Conservation (phyloP, 495 filamentous ascomycete species). For the Ascobolus immersus region DNA sequence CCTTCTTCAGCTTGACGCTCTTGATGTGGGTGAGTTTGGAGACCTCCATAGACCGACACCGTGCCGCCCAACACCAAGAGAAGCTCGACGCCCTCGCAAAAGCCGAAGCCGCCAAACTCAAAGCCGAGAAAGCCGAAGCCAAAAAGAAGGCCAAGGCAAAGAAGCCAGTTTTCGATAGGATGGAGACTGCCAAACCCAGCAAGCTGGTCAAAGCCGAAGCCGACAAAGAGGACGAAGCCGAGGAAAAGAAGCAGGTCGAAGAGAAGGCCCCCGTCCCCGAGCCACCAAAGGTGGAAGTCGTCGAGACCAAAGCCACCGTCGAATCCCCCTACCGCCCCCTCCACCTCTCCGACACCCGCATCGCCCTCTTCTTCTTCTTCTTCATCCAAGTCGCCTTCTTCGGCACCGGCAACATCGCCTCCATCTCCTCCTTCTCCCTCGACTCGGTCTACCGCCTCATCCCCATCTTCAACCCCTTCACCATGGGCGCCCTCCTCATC, state of each 20-base stretch:
- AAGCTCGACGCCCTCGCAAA: not conserved
- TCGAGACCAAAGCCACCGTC: constrained; percentile 31
- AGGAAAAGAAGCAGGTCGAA: not conserved
- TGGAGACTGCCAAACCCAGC: too few relatives aligned
- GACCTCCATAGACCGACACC: too few relatives aligned
- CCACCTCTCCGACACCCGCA: constrained; percentile 54
- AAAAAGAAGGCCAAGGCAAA: too few relatives aligned
- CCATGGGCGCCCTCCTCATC: constrained; percentile 63
- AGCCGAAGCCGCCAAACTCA: too few relatives aligned
- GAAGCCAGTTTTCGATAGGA: too few relatives aligned
- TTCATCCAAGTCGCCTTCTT: constrained; percentile 93
- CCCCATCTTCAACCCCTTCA: constrained; percentile 83
- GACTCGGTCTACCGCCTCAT: constrained; percentile 85
- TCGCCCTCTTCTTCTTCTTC: constrained; percentile 82
- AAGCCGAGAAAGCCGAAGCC: too few relatives aligned
- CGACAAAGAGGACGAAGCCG: not conserved
- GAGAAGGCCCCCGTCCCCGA: constrained; percentile 6
- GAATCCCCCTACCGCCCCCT: constrained; percentile 49
- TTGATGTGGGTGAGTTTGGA: constrained; percentile 80
- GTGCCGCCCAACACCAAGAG: too few relatives aligned
- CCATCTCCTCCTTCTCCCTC: constrained; percentile 77
- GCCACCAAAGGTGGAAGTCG: constrained; percentile 28
- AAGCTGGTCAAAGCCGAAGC: too few relatives aligned
- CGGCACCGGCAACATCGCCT: constrained; percentile 88
- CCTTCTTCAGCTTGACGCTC: constrained; percentile 60